These are phyloP conservation scores for Cystobasidium pallidum DNA, from an alignment of 1,284 basidiomycete species.

Conservation along the genomic window DNA sequence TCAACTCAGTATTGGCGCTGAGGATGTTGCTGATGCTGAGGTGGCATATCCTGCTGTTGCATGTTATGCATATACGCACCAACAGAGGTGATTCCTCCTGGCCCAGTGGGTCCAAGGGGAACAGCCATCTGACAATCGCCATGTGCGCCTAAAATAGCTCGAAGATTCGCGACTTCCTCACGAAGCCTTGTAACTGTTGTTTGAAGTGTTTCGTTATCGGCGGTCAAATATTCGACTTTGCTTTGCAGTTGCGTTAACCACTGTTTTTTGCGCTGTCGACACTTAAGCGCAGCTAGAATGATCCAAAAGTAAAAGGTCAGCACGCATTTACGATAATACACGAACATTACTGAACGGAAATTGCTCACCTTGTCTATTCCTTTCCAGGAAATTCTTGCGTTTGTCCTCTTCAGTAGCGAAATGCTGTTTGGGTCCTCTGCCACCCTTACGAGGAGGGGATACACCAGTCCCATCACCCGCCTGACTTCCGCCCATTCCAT, in stretches of 20 bases:
- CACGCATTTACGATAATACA: no score
- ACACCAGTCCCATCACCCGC: constrained; percentile 18
- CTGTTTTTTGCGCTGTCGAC: constrained; percentile 96
- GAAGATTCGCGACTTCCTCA: constrained; percentile 65
- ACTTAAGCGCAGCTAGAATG: constrained; percentile 86
- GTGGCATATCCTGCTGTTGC: constrained; percentile 17
- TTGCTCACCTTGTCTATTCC: constrained; percentile 83
- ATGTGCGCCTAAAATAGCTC: constrained; percentile 57
- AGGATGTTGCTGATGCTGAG: background rate
- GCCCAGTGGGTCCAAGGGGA: constrained; percentile 30
- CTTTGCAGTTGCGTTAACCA: constrained; percentile 92
- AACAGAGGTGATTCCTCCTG: constrained; percentile 6
- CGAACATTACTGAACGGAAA: no score
- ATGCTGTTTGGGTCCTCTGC: constrained; percentile 41
- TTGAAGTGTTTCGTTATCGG: constrained; percentile 90
- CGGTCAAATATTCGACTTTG: constrained; percentile 84
- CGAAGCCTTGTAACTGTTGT: constrained; percentile 61
- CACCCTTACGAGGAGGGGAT: constrained; percentile 23
- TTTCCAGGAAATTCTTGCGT: constrained; percentile 87
- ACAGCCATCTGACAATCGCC: constrained; percentile 49
- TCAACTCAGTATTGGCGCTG: background rate
- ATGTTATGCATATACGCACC: constrained; percentile 25
- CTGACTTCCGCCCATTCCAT: constrained; percentile 15
- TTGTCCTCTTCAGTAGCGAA: constrained; percentile 92
- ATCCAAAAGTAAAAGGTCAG: constrained; percentile 24